Conservation (phyloP, 768 basidiomycete genomes). For the Lactifluus hygrophoroides region DNA sequence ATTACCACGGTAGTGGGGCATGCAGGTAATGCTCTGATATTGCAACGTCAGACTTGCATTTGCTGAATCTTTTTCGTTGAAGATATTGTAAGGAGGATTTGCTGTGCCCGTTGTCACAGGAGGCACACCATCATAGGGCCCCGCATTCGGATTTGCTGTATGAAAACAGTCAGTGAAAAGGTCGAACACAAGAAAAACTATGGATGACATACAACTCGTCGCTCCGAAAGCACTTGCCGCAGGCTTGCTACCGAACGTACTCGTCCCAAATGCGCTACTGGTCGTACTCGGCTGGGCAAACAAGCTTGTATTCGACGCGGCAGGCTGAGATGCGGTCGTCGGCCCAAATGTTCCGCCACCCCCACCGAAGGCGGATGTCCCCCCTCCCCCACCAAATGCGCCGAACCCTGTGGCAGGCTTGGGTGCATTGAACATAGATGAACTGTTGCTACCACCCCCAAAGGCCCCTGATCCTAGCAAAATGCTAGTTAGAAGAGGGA, state of each 20-base stretch:
- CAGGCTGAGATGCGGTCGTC: constrained; percentile 23
- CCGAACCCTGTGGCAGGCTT: constrained; percentile 74
- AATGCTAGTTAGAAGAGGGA: constrained; percentile 4
- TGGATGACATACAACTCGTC: constrained; percentile 26
- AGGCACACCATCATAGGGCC: constrained; percentile 33
- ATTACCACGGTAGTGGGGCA: constrained; percentile 66
- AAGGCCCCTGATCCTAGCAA: constrained; percentile 34
- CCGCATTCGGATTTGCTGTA: constrained; percentile 26
- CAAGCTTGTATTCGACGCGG: constrained; percentile 40
- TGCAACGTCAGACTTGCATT: constrained; percentile 43
- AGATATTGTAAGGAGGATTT: constrained; percentile 52
- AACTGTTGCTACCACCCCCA: constrained; percentile 28
- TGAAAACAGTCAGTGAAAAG: constrained; percentile 4
- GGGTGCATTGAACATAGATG: constrained; percentile 49
- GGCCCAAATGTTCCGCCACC: constrained; percentile 37
- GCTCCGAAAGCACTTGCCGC: constrained; percentile 39
- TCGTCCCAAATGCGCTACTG: constrained; percentile 25
- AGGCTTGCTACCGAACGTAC: constrained; percentile 36
- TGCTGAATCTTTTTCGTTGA: constrained; percentile 56
- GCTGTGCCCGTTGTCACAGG: constrained; percentile 62
- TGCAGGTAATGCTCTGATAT: constrained; percentile 77
- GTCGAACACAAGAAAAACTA: not conserved
- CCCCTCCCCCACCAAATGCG: constrained; percentile 59
- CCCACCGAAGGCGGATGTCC: constrained; percentile 43
- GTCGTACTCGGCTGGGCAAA: constrained; percentile 51